Evolutionary conservation across 1,284 basidiomycete genomes (phyloP).

Genomic region (Neotropicomus parvogracilis): DNA sequence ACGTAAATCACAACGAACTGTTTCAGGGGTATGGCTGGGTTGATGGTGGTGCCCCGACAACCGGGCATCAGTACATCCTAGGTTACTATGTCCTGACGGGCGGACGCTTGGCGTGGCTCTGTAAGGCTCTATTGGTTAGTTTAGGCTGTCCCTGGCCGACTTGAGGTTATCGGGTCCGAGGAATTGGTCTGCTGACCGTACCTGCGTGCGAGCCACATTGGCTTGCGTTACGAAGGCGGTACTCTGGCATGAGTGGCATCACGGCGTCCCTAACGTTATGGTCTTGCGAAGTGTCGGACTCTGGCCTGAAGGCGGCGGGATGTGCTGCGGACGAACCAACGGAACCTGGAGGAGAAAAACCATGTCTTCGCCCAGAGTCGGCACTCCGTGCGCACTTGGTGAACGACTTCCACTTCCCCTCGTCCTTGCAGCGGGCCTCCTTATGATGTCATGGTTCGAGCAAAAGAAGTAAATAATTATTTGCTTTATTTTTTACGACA

Average conservation of each 20-base stretch:
- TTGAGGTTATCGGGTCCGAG: constrained; percentile 1
- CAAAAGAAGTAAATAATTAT: background rate
- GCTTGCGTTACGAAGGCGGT: background rate
- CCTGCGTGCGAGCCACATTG: background rate
- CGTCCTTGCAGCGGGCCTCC: background rate
- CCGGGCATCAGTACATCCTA: background rate
- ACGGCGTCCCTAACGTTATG: background rate
- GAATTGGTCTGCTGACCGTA: background rate
- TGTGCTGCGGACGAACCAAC: constrained; percentile 3
- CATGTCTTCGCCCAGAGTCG: background rate
- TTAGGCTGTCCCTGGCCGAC: background rate
- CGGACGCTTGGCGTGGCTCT: constrained; percentile 16
- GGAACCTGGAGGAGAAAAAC: background rate
- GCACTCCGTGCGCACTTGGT: background rate
- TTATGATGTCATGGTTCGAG: constrained; percentile 17
- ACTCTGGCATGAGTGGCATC: background rate
- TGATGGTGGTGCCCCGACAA: constrained; percentile 5
- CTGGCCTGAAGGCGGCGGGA: no score
- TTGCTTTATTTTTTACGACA: constrained; percentile 11
- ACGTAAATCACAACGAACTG: constrained; percentile 18
- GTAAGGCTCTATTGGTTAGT: no score
- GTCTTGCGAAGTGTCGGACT: background rate
- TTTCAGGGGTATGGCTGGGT: constrained; percentile 13
- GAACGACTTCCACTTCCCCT: background rate
- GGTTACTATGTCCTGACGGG: constrained; percentile 3